phyloP scores from a whole-genome alignment of 345 rosid genomes.

The Psidium guajava region DNA sequence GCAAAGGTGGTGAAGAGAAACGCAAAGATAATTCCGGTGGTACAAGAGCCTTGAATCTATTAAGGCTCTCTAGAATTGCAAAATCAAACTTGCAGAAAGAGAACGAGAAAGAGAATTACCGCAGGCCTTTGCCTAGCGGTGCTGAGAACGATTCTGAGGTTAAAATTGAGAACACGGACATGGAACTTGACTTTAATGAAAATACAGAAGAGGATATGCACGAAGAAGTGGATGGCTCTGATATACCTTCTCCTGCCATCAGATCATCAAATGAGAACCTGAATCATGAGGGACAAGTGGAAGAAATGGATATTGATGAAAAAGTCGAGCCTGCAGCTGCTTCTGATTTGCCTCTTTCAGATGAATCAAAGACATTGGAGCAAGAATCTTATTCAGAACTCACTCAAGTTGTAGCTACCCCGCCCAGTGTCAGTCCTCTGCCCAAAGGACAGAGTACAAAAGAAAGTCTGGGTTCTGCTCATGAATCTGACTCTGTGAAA shows the following conservation, averaged over 20 bases:
- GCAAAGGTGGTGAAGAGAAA: slow-evolving; percentile 51
- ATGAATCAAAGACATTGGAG: slow-evolving; percentile 37
- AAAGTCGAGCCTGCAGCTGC: slow-evolving; percentile 24
- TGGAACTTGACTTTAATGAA: slow-evolving; percentile 98
- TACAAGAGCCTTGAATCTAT: slow-evolving; percentile 61
- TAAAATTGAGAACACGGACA: slow-evolving; percentile 84
- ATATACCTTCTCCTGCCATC: slow-evolving; percentile 29
- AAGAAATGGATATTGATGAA: slow-evolving; percentile 26
- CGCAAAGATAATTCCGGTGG: slow-evolving; percentile 50
- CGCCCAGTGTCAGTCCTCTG: slow-evolving; percentile 59
- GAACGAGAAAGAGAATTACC: slow-evolving; percentile 94
- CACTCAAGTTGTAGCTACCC: slow-evolving; percentile 46
- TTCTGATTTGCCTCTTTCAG: slow-evolving; percentile 25
- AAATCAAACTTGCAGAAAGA: slow-evolving; percentile 84
- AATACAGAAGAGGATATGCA: slow-evolving; percentile 61
- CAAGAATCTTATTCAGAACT: slow-evolving; percentile 47
- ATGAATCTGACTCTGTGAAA: slow-evolving; percentile 46
- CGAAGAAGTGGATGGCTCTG: slow-evolving; percentile 66
- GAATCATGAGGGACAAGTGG: slow-evolving; percentile 22
- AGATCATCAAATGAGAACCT: slow-evolving; percentile 15
- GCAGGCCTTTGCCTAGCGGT: slow-evolving; percentile 66
- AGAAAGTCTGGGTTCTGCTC: slow-evolving; percentile 36
- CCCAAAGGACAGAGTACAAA: slow-evolving; percentile 44
- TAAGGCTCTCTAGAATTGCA: slow-evolving; percentile 91
- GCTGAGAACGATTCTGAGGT: slow-evolving; percentile 81